Percentiles rank a stretch among this genome's conserved stretches.
Conservation (phyloP, 1,139 yeast species). For the Geotrichum australiense region DNA sequence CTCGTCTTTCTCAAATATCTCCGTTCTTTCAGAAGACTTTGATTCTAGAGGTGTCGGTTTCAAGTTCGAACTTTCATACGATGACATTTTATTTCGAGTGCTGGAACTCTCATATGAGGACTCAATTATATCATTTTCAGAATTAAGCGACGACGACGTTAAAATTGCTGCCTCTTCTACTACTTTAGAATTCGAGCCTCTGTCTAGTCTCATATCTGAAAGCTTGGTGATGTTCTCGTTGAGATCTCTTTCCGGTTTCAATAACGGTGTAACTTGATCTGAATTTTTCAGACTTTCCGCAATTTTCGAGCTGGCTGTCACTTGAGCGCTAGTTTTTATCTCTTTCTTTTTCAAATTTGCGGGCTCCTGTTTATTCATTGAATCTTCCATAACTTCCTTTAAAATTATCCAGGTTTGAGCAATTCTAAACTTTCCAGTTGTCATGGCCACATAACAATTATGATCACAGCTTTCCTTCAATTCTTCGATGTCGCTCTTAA, state of each 20-base stretch:
- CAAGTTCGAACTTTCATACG: too few relatives aligned
- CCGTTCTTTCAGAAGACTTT: neutral
- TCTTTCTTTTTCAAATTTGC: slow-evolving; percentile 16
- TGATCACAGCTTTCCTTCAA: slow-evolving; percentile 48
- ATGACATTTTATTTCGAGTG: too few relatives aligned
- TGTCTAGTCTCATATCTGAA: too few relatives aligned
- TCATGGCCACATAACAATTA: slow-evolving; percentile 54
- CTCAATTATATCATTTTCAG: too few relatives aligned
- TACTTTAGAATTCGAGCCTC: too few relatives aligned
- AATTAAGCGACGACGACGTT: slow-evolving; percentile 7
- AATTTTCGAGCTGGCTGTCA: slow-evolving; percentile 17
- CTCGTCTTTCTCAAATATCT: slow-evolving; percentile 31
- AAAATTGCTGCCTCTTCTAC: too few relatives aligned
- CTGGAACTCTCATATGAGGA: too few relatives aligned
- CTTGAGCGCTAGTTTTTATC: slow-evolving; percentile 10
- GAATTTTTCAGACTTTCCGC: slow-evolving; percentile 17
- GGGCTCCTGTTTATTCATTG: slow-evolving; percentile 24
- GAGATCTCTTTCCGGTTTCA: slow-evolving; percentile 10
- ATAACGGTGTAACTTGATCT: slow-evolving; percentile 14
- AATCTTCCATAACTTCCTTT: slow-evolving; percentile 48
- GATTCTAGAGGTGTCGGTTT: too few relatives aligned
- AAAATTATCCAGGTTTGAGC: slow-evolving; percentile 68
- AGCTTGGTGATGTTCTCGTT: too few relatives aligned
- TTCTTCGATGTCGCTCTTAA: slow-evolving; percentile 30
- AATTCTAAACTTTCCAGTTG: slow-evolving; percentile 48